These are phyloP conservation scores for Ustilago crameri DNA, from an alignment of 1,284 basidiomycete genomes.

Conservation along the genomic window DNA sequence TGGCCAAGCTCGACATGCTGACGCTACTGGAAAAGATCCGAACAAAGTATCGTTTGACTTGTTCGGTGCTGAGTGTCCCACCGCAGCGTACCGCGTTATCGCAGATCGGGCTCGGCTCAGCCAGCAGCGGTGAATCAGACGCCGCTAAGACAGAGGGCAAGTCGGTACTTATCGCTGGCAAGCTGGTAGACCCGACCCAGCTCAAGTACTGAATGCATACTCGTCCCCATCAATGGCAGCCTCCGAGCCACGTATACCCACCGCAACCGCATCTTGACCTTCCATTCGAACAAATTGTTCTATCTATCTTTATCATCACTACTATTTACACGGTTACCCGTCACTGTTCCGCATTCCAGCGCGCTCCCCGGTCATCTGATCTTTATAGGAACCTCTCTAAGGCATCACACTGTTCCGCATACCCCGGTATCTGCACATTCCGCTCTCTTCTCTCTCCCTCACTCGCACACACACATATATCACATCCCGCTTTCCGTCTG, in stretches of 20 bases:
- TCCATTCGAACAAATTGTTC: neutral
- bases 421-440: constrained; percentile 3
- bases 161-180: constrained; percentile 45
- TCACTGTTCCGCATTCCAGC: neutral
- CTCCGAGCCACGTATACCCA: neutral
- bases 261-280: neutral
- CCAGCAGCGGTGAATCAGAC: neutral
- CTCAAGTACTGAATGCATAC: constrained; percentile 26
- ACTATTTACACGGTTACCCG: neutral
- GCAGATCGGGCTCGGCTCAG: neutral
- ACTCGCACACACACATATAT: neutral
- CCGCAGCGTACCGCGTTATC: constrained; percentile 68
- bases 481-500: neutral
- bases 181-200: constrained; percentile 48
- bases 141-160: constrained; percentile 13
- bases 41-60: constrained; percentile 86
- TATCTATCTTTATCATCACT: neutral
- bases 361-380: neutral
- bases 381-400: too few relatives aligned
- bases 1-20: constrained; percentile 75
- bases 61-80: constrained; percentile 81
- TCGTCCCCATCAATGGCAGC: neutral
- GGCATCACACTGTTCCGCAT: constrained; percentile 4
- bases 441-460: neutral
- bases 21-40: constrained; percentile 84